Base-by-base conservation (phyloP, 345 rosid species). In the Hypericum androsaemum region DNA sequence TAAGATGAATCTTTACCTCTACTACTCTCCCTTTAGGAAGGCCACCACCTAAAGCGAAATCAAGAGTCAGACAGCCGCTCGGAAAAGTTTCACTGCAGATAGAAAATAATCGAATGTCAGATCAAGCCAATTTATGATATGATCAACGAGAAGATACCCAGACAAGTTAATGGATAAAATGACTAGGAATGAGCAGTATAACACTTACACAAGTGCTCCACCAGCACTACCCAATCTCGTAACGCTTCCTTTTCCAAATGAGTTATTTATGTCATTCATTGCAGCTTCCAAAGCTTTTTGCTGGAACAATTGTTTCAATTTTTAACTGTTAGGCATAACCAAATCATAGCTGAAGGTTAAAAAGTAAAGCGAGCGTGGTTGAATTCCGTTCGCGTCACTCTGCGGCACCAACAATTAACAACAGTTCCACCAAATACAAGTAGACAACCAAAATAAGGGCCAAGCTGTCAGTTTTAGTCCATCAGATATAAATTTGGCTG, bases 11-110 rank as follows among this genome's bases (percentile, higher is more conserved):
- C 6, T 47, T 50, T 36, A 84, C 96, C 95, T 90, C 98, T 8
- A 90, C 95, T 71, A 90, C 75, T 65, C 98, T 78, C 50, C 98
- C 98, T 64, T 72, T 90, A 38, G 98, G 96, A 61, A 84, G 75
- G 44, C 98, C 98, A 49, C 98, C 98, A 17, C 98, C 95, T 52
- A 90, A 83, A 56, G 98, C 98, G 69, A 87, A 80, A 82, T 90
- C 96, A 54, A 90, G 79, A 0, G 89, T 82, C 81, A 90, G 74
- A 55, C 88, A 68, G 65, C 98, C 98, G 65, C 98, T 82, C 1
- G 96, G 83, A 72, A 89, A 89, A 46, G 97, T 86, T 73, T 86
- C 95, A 10, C 97, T 86, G 77, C 62, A 68, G 58, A 39, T 57
- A 57, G 70, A 22, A 49, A 7, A 12, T 50, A 10, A 60, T 35